Evolutionary conservation across 805 yeast species (phyloP), one percentile per base, ranked within the genome.

Genomic region (Yamadazyma phyllophila): DNA sequence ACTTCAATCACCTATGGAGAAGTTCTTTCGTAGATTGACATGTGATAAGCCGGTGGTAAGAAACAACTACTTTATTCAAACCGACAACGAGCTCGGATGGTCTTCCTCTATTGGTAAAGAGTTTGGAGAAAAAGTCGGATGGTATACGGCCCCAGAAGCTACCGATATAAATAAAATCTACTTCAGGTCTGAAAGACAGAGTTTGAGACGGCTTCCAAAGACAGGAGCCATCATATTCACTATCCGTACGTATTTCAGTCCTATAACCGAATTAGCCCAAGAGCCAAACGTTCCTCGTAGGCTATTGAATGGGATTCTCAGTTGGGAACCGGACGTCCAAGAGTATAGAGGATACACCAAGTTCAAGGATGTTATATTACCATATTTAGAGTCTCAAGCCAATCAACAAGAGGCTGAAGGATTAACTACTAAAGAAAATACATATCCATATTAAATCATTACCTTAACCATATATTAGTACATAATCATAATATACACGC

Each of bases 281-380:
- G 88, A 83, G 60, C 85, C 86, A 7, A 74, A 72, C 51, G 67
- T 83, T 26, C 87, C 88, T 4, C 65, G 80, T 49, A 69, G 88
- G 52, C 67, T 82, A 52, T 66, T 80, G 35, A 70, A 80, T 56
- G 86, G 84, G 12, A 74, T 83, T 34, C 60, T 67, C 42, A 76
- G 82, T 48, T 83, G 88, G 88, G 63, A 69, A 9, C 74, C 66
- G 1, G 85, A 79, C 53, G 88, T 83, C 36, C 72, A 70, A 49
- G 80, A 73, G 36, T 83, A 83, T 60, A 74, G 81, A 57, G 88
- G 88, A 4, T 78, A 66, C 55, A 64, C 66, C 13, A 78, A 71
- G 50, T 82, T 78, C 57, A 71, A 76, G 46, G 79, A 77, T 47
- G 76, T 72, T 8, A 60, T 79, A 26, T 54, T 81, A 41, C 85